Percentiles rank a stretch among this genome's conserved stretches.
These are phyloP conservation scores for Magnolia changhungtana DNA, from an alignment of 164 flowering plant genomes.

Conservation along the genomic window DNA sequence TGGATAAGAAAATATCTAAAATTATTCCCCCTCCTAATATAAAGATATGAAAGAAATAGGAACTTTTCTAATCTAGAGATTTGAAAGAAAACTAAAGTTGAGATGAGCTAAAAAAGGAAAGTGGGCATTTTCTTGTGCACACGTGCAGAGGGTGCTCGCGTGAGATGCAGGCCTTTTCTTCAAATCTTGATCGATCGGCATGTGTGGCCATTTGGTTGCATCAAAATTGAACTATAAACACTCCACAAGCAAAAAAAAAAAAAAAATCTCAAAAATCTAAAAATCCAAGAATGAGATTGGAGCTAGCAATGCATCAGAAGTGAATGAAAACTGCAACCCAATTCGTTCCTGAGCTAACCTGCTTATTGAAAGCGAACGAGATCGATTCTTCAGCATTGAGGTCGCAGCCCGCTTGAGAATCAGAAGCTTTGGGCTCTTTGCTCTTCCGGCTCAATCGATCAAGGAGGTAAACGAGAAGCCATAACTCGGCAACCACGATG, in stretches of 20 bases:
- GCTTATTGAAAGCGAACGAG: slow-evolving; percentile 5
- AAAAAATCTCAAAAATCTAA: neutral
- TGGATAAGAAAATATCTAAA: too few relatives aligned
- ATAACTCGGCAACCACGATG: slow-evolving; percentile 5
- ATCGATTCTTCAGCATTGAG: slow-evolving; percentile 10
- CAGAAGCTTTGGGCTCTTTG: neutral
- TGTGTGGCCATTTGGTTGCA: too few relatives aligned
- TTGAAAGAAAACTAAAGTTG: too few relatives aligned
- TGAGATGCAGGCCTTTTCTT: neutral
- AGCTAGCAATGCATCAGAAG: neutral
- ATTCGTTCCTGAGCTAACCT: slow-evolving; percentile 2
- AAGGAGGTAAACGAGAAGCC: slow-evolving; percentile 5
- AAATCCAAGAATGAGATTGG: neutral
- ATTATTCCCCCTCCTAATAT: too few relatives aligned
- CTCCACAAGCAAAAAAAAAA: neutral
- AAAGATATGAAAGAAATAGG: too few relatives aligned
- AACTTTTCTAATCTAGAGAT: too few relatives aligned
- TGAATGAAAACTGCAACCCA: neutral
- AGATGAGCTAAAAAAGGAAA: too few relatives aligned
- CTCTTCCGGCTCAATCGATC: slow-evolving; percentile 9
- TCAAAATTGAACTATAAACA: neutral
- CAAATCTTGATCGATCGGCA: too few relatives aligned
- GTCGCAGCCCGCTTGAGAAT: neutral
- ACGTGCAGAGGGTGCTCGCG: too few relatives aligned
- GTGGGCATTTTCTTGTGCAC: too few relatives aligned